These are phyloP conservation scores for Mrakiaceae sp. DNA, from an alignment of 1,284 basidiomycete genomes.

Conservation along the genomic window DNA sequence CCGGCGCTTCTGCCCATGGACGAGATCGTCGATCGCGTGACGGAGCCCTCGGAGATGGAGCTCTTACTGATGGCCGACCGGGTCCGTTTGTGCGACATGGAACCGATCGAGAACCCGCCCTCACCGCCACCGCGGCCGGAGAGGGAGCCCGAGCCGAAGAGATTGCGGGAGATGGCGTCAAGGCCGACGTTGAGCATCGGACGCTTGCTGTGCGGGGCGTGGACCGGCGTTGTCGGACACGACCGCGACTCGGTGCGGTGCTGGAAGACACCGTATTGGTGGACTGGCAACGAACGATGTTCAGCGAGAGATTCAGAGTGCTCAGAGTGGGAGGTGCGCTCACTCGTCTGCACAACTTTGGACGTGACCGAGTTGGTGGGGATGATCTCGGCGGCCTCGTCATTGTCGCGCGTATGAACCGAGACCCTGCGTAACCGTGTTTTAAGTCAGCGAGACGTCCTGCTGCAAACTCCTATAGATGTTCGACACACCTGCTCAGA, in stretches of 20 bases:
- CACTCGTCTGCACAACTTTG: constrained; percentile 67
- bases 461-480: background rate
- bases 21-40: constrained; percentile 14
- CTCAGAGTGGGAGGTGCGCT: constrained; percentile 28
- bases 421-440: constrained; percentile 36
- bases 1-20: constrained; percentile 10
- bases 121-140: constrained; percentile 22
- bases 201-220: constrained; percentile 49
- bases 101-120: background rate
- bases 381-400: constrained; percentile 72
- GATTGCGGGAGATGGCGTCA: constrained; percentile 57
- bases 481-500: constrained; percentile 44
- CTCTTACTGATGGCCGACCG: constrained; percentile 10
- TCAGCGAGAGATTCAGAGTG: constrained; percentile 4
- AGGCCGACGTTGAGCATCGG: constrained; percentile 57
- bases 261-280: constrained; percentile 73
- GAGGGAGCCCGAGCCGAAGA: constrained; percentile 29
- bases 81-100: constrained; percentile 10
- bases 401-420: constrained; percentile 55
- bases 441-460: too few species aligned
- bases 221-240: constrained; percentile 63
- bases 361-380: constrained; percentile 58
- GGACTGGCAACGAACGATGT: constrained; percentile 43
- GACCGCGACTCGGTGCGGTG: constrained; percentile 65
- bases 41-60: background rate